These are phyloP conservation scores for Halophytophthora polymorphica DNA, from an alignment of 352 stramenopile genomes.

Conservation along the genomic window DNA sequence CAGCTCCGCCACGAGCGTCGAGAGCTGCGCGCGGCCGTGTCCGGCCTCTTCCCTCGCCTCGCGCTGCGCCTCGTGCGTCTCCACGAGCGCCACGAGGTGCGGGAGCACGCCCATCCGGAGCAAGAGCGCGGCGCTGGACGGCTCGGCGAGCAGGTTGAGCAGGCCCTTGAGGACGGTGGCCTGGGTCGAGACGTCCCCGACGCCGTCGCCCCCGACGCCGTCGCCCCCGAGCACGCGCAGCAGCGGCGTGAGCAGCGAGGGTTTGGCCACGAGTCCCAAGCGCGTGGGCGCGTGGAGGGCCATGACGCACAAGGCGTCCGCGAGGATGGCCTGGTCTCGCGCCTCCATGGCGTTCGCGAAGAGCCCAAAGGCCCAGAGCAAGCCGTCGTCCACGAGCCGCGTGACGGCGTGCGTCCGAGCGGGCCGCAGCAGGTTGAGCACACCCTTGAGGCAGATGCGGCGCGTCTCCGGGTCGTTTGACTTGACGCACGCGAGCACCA, in stretches of 20 bases:
- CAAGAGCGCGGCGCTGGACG: slow-evolving; percentile 19
- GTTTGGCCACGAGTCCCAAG: slow-evolving; percentile 46
- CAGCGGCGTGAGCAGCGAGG: slow-evolving; percentile 33
- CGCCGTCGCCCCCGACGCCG: slow-evolving; percentile 10
- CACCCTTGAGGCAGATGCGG: slow-evolving; percentile 64
- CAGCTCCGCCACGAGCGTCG: slow-evolving; percentile 18
- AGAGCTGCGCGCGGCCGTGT: slow-evolving; percentile 13
- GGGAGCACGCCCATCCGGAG: slow-evolving; percentile 26
- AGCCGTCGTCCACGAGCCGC: slow-evolving; percentile 60
- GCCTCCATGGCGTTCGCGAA: slow-evolving; percentile 55
- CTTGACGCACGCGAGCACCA: slow-evolving; percentile 82
- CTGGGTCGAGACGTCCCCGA: slow-evolving; percentile 23
- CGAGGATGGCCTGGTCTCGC: slow-evolving; percentile 58
- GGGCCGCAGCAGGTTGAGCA: slow-evolving; percentile 63
- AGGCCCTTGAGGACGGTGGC: slow-evolving; percentile 46
- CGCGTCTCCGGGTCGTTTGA: slow-evolving; percentile 76
- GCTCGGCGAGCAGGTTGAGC: slow-evolving; percentile 49
- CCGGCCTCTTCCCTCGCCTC: neutral
- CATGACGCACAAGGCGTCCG: slow-evolving; percentile 63
- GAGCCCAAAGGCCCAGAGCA: slow-evolving; percentile 66
- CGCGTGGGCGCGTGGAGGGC: slow-evolving; percentile 50
- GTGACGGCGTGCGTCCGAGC: slow-evolving; percentile 36
- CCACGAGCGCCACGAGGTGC: slow-evolving; percentile 19
- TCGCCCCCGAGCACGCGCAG: slow-evolving; percentile 35
- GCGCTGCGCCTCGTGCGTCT: neutral